Base-by-base conservation (phyloP, 257 asterid species). In the Nicotiana tomentosiformis region DNA sequence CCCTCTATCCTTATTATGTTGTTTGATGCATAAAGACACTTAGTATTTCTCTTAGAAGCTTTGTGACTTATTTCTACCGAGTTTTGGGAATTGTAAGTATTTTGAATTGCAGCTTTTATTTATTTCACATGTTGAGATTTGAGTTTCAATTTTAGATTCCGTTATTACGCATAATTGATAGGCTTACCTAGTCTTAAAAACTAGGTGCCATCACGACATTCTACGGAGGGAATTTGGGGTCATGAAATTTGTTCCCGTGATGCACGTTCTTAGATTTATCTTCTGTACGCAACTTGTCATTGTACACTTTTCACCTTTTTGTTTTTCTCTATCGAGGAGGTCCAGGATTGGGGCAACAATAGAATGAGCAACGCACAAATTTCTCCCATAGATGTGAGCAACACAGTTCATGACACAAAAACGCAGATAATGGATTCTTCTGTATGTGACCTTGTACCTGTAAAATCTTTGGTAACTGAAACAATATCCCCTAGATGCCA, bases 401-500 rank as follows among this genome's bases (percentile, higher is more conserved):
- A 78, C 78, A 85, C 57, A 81, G 92, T 84, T 83, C 84, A 83
- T 66, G 83, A 77, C 76, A 66, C 81, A 80, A 91, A 89, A 82
- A 83, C 56, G 74, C 84, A 65, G 66, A 88, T 77, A 60, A 88
- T 56, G 61, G 83, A 64, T 88, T 78, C 87, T 32, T 58, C 85
- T 51, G 56, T 77, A 80, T 51, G 83, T 33, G 68, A 86, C 77
- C 72, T 67, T 87, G 85, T 70, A 81, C 62, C 66, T 77, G 66
- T 49, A 43, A 89, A 85, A 84, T 85, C 84, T 77, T 81, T 81
- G 60, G 84, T 82, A 76, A 82, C 82, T 85, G 86, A 35, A 76
- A 83, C 87, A 74, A 58, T 84, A 46, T 85, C 89, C 83, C 57
- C 91, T 12, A 90, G 84, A 86, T 89, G 89, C 79, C 90, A 87